Evolutionary conservation across 768 basidiomycete species (phyloP), one percentile per base, ranked within the genome.

Genomic region (Postia placenta): DNA sequence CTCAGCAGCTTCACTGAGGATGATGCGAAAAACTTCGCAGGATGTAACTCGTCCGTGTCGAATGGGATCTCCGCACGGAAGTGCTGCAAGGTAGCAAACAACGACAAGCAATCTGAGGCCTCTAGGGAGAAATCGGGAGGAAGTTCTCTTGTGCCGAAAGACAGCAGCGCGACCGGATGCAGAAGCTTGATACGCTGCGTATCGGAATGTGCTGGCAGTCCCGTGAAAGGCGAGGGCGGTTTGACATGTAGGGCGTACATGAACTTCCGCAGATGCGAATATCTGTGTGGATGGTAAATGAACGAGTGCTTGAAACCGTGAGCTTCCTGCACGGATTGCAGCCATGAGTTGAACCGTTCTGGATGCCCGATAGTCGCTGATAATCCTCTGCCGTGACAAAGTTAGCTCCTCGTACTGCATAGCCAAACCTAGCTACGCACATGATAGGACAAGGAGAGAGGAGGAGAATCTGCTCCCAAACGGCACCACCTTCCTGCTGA

Each of bases 381-480:
- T 19, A 87, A 68, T 17, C 84, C 86, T 53, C 82, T 85, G 38
- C n/a, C n/a, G n/a, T n/a, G n/a, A n/a, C n/a, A n/a, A n/a, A n/a
- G n/a, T n/a, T n/a, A n/a, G n/a, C n/a, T n/a, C n/a, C n/a, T n/a
- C n/a, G n/a, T n/a, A n/a, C n/a, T n/a, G n/a, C n/a, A n/a, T n/a
- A n/a, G n/a, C 6, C 22, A 42, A 15, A n/a, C n/a, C n/a, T n/a
- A n/a, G n/a, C n/a, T 39, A 66, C 77, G 33, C 33, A 85, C 83
- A 87, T 85, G 53, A 87, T 72, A 1, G 85, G 85, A 54, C 83
- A 85, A 17, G 83, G 82, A 7, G 83, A 77, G 12, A 87, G 65
- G 4, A 87, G 63, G 6, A 87, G 67, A n/a, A 85, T 80, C 56
- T 86, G 81, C 55, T 87, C 84, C 85, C 85, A 87, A 2, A 85